Base-by-base conservation (phyloP, 2,329 filamentous ascomycete genomes). In the Pseudogymnoascus sp. region DNA sequence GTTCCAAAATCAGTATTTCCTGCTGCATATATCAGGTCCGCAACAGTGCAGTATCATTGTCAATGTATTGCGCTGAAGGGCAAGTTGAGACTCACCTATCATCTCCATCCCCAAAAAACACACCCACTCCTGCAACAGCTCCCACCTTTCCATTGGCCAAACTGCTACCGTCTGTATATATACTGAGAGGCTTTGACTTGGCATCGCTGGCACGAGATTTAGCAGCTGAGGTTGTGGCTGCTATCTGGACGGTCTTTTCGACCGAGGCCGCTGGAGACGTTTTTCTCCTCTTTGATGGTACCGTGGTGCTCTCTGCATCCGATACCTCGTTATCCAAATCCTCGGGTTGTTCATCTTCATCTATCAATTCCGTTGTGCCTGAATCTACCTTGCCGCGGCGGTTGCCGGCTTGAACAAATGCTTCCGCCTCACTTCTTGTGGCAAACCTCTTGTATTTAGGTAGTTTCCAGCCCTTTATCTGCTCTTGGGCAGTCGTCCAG, bases 341-440 rank as follows among this genome's bases (percentile, higher is more conserved):
- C 49, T 72, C 64, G 62, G 65, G 68, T 60, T 38, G 69, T 0
- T 69, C 70, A n/a, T 70, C 66, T 30, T 69, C 68, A 1, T 65
- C 65, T 22, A 64, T 62, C 7, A 65, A 62, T 19, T 68, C 68
- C 0, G 67, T 67, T 16, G 67, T 35, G 30, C n/a, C 19, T 6
- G 33, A 39, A 5, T n/a, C 35, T 23, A 39, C 33, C 33, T 60
- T 60, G 35, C 35, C 25, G 12, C 8, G 7, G 6, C 58, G 58
- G 52, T 70, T 72, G 28, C 73, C 76, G 49, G 72, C 74, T 38
- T 75, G 78, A 59, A 96, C 89, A 72, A 90, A 97, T 19, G 84
- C 84, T 70, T 93, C 85, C 0, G 93, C 93, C 73, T 95, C 91
- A 63, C 79, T 80, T 25, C 82, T 79, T 1, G 84, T 88, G 3